These are phyloP conservation scores for Paxillus rubicundulus DNA, from an alignment of 768 basidiomycete species.

Conservation along the genomic window DNA sequence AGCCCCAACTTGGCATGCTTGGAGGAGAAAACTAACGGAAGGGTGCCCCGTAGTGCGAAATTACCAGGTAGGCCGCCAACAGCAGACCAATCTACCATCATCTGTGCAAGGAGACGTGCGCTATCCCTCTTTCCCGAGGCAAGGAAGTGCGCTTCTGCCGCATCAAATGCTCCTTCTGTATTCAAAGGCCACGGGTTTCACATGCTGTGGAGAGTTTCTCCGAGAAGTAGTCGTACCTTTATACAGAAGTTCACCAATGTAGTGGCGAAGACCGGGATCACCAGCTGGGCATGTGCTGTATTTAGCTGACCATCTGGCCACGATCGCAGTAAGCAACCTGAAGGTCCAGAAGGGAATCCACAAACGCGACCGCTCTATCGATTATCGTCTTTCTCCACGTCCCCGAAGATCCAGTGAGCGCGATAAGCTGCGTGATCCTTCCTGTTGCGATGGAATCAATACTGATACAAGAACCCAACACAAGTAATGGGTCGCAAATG, in stretches of 20 bases:
- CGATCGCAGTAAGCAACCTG: constrained; percentile 16
- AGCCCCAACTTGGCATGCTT: constrained; percentile 1
- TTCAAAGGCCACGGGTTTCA: neutral
- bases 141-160: constrained; percentile 80
- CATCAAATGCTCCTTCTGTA: constrained; percentile 70
- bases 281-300: constrained; percentile 79
- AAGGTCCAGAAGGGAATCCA: constrained; percentile 15
- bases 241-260: constrained; percentile 83
- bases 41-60: constrained; percentile 80
- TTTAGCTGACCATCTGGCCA: constrained; percentile 79
- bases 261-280: constrained; percentile 85
- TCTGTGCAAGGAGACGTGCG: constrained; percentile 79
- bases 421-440: constrained; percentile 87
- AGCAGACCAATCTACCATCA: constrained; percentile 81
- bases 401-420: constrained; percentile 73
- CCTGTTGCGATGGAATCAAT: constrained; percentile 42
- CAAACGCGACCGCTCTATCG: constrained; percentile 80
- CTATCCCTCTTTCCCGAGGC: constrained; percentile 88
- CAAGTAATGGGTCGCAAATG: constrained; percentile 12
- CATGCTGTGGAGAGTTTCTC: neutral
- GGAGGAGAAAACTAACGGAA: constrained; percentile 59
- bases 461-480: neutral
- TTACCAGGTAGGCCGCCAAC: constrained; percentile 52
- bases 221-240: constrained; percentile 54
- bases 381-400: constrained; percentile 85